Percentiles rank a stretch among this genome's conserved stretches.
phyloP scores from a whole-genome alignment of 148 eudicot genomes.

The Silene conica region DNA sequence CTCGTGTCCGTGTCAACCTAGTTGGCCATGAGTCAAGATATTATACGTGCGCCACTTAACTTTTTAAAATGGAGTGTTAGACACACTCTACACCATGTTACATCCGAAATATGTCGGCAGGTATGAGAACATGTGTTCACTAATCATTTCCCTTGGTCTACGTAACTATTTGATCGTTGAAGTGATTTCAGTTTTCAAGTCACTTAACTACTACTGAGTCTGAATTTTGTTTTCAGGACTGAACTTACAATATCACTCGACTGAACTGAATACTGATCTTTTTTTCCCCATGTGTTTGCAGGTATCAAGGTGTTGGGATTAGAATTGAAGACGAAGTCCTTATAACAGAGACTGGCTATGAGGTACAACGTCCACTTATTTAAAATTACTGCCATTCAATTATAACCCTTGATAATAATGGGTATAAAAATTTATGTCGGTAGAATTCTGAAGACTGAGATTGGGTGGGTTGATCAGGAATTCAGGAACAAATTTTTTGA shows the following conservation, averaged over 20 bases:
- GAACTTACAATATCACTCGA: not conserved
- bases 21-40: too few relatives aligned
- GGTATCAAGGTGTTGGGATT: slow-evolving; percentile 90
- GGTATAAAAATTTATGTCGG: too few relatives aligned
- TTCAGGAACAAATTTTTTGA: too few relatives aligned
- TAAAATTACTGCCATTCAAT: not conserved
- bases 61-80: too few relatives aligned
- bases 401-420: not conserved
- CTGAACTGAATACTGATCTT: not conserved
- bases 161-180: not conserved
- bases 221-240: not conserved
- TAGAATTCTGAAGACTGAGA: too few relatives aligned
- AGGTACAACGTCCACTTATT: slow-evolving; percentile 42
- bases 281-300: slow-evolving; percentile 21
- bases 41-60: too few relatives aligned
- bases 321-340: slow-evolving; percentile 93
- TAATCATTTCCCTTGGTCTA: too few relatives aligned
- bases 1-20: too few relatives aligned
- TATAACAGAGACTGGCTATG: slow-evolving; percentile 77
- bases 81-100: too few relatives aligned
- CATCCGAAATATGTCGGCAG: too few relatives aligned
- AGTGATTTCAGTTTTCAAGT: not conserved
- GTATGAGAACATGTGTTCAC: too few relatives aligned
- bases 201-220: not conserved
- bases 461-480: too few relatives aligned